Evolutionary conservation across 2,329 filamentous ascomycete genomes (phyloP), one percentile per base, ranked within the genome.

Genomic region (Sordariomycetes sp.): DNA sequence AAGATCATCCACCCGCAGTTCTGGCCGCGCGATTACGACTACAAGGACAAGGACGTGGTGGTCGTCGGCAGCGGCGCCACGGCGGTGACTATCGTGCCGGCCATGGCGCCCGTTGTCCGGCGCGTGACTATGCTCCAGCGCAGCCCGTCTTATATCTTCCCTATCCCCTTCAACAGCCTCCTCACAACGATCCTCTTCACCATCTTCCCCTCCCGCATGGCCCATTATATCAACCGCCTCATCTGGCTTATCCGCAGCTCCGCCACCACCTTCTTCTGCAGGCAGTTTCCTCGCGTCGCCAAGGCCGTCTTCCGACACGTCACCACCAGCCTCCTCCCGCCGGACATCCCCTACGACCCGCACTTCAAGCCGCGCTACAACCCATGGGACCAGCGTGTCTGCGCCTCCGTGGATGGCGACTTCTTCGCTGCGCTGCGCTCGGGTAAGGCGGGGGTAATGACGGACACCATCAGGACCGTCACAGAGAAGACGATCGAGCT

Each of bases 111-210:
- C 51, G 81, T 79, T 46, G 88, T 87, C 5, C 72, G 71, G 5
- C 79, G 81, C 16, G 83, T 91, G 32, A 93, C 88, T 1, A 90
- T 93, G 82, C 78, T 95, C 2, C 90, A 95, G 71, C 83, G 90
- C 59, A 90, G 85, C 53, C 90, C 90, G 0, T 80, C 79, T 0
- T 92, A 89, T 65, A 78, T 92, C 58, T 63, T 87, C 52, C 73
- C 79, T n/a, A 64, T 83, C 1, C 71, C 78, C 0, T 74, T 77
- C 25, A 65, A 66, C 8, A 74, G 74, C 51, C 59, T 61, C 1
- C 53, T 74, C 2, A 69, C 74, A 40, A 67, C 63, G 7, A 63
- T 72, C 1, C 61, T 80, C 3, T 73, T 71, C 11, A 67, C 66
- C 2, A 64, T 75, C 1, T 65, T 86, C n/a, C 80, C 81, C 1